Evolutionary conservation across 192 early-diverging fungal genomes (phyloP), one percentile per base, ranked within the genome.

Genomic region (Backusella parvicylindrica): DNA sequence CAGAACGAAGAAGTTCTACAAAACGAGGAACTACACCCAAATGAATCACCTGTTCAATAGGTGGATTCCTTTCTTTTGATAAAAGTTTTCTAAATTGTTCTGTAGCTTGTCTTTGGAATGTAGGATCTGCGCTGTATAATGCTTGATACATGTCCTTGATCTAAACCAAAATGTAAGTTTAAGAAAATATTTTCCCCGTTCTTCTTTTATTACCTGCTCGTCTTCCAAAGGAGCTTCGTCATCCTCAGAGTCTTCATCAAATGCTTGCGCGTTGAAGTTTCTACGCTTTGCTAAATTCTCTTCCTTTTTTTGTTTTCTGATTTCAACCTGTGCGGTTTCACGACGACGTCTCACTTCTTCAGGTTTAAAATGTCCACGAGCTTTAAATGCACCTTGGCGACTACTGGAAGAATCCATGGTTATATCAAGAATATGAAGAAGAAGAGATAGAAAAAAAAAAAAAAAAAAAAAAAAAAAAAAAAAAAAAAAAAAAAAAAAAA

Each of bases 301-400:
- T 40, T 86, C 85, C 38, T 84, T 75, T 36, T 79, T 77, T 64
- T 87, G 81, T 32, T 84, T 84, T 60, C 86, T 70, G 66, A 87
- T 78, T 67, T 86, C 85, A 23, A 88, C 80, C 15, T 73, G 72
- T 15, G 73, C 76, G 13, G 79, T 78, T 56, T 83, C 75, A 68
- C 86, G 77, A 26, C 76, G 70, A 50, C 84, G 77, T 60, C 87
- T 66, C 2, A 88, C 71, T 31, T 86, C 79, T 33, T 87, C 86
- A 8, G 71, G 40, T 18, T 81, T 77, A 64, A 87, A 85, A 60
- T 79, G 75, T 60, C 87, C 85, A 41, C 89, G 86, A 82, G 90
- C 88, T 82, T 94, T 94, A 81, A 87, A 94, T 43, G 80, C 35
- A 47, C 64, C 64, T 28, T 50, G 73, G 31, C 80, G 64, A n/a